Conservation (phyloP, 495 filamentous ascomycete species). For the Neurospora cerealis region DNA sequence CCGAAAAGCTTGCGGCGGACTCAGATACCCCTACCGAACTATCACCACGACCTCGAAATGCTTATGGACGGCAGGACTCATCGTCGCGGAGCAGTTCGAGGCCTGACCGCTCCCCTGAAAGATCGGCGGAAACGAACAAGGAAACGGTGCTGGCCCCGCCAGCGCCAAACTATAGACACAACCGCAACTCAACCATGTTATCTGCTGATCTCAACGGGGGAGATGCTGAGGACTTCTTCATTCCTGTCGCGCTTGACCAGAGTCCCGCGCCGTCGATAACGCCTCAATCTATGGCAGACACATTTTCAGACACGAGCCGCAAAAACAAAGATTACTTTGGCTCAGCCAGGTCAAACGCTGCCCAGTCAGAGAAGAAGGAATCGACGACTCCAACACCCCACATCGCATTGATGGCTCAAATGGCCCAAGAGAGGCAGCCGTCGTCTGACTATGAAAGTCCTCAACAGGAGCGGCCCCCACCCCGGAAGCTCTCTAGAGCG, state of each 20-base stretch:
- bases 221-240: slow-evolving; percentile 68
- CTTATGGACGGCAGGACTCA: slow-evolving; percentile 37
- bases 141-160: slow-evolving; percentile 59
- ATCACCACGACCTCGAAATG: slow-evolving; percentile 51
- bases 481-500: slow-evolving; percentile 37
- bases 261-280: slow-evolving; percentile 55
- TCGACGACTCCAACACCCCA: slow-evolving; percentile 59
- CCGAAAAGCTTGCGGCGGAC: slow-evolving; percentile 62
- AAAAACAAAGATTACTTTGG: slow-evolving; percentile 46
- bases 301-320: slow-evolving; percentile 27
- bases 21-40: slow-evolving; percentile 67
- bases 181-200: slow-evolving; percentile 60
- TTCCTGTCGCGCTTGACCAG: slow-evolving; percentile 84
- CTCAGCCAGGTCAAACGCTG: slow-evolving; percentile 15
- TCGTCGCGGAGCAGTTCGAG: slow-evolving; percentile 40
- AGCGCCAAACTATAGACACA: slow-evolving; percentile 66
- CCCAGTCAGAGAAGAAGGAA: slow-evolving; percentile 26
- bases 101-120: slow-evolving; percentile 40
- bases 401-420: slow-evolving; percentile 87
- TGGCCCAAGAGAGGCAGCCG: slow-evolving; percentile 67
- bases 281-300: slow-evolving; percentile 47
- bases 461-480: slow-evolving; percentile 25
- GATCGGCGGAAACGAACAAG: slow-evolving; percentile 24
- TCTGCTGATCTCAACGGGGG: slow-evolving; percentile 49
- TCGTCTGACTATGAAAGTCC: slow-evolving; percentile 41